Evolutionary conservation across 192 early-diverging fungal genomes (phyloP).

Genomic region (Backusella tuberculispora): DNA sequence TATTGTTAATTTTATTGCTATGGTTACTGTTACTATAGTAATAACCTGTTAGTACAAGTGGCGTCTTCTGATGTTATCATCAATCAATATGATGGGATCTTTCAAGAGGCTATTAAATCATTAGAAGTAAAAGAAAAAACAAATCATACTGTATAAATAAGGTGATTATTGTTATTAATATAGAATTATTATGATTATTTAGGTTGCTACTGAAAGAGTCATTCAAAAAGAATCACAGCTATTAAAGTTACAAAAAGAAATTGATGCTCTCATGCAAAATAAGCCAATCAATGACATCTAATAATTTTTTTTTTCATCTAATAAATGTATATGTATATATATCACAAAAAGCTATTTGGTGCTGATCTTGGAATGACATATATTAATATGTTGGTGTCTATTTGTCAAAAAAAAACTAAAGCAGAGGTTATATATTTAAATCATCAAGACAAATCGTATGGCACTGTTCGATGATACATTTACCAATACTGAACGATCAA

Average conservation of each 20-base stretch:
- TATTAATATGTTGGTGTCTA: too few species aligned
- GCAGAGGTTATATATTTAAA: too few species aligned
- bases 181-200: not conserved
- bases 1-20: not conserved
- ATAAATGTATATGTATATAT: too few species aligned
- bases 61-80: not conserved
- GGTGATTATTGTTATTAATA: not conserved
- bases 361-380: too few species aligned
- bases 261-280: slow-evolving; percentile 7
- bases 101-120: not conserved
- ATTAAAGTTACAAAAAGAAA: not conserved
- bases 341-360: too few species aligned
- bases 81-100: not conserved
- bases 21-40: not conserved
- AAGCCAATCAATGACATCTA: not conserved
- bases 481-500: too few species aligned
- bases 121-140: not conserved
- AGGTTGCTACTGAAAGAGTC: not conserved
- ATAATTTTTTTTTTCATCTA: not conserved
- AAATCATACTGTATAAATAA: too few species aligned
- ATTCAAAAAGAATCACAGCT: not conserved
- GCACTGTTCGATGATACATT: too few species aligned
- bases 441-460: too few species aligned
- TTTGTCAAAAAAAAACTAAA: too few species aligned
- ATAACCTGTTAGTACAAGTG: not conserved